Conservation (phyloP, 768 basidiomycete species). For the Jaapia argillacea region DNA sequence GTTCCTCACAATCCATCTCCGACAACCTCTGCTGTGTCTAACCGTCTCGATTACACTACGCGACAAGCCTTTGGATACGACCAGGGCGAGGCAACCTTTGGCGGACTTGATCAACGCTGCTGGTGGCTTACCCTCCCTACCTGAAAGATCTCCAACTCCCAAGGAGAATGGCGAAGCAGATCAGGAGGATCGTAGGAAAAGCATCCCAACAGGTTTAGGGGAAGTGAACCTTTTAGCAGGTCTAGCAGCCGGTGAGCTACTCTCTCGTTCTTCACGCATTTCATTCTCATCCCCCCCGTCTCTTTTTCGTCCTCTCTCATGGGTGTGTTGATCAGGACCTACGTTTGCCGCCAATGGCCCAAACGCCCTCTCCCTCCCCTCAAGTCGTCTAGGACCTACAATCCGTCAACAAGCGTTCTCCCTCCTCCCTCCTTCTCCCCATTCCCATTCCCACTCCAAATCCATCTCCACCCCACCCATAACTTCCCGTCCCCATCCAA, state of each 20-base stretch:
- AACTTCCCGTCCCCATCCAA: slow-evolving; percentile 32
- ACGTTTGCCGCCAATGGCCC: slow-evolving; percentile 26
- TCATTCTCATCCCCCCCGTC: background rate
- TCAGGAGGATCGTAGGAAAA: slow-evolving; percentile 26
- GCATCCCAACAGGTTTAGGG: slow-evolving; percentile 39
- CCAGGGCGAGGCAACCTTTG: slow-evolving; percentile 26
- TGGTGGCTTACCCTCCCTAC: slow-evolving; percentile 22
- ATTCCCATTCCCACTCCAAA: slow-evolving; percentile 29
- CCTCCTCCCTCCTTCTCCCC: slow-evolving; percentile 41
- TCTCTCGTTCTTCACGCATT: no score
- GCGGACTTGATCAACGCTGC: slow-evolving; percentile 20
- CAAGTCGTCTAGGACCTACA: slow-evolving; percentile 58
- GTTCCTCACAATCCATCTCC: slow-evolving; percentile 57
- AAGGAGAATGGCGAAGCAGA: slow-evolving; percentile 17
- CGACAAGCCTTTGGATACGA: slow-evolving; percentile 53
- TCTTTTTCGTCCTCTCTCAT: background rate
- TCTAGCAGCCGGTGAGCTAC: slow-evolving; percentile 57
- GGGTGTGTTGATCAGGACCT: slow-evolving; percentile 7
- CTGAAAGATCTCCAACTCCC: slow-evolving; percentile 17
- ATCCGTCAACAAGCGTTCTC: slow-evolving; percentile 63
- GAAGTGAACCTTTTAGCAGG: slow-evolving; percentile 66
- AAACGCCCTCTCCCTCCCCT: slow-evolving; percentile 43
- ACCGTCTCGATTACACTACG: slow-evolving; percentile 85
- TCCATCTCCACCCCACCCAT: slow-evolving; percentile 42
- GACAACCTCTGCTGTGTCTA: slow-evolving; percentile 72